Conservation (phyloP, 2,329 filamentous ascomycete species). For the Ascochyta lentis region DNA sequence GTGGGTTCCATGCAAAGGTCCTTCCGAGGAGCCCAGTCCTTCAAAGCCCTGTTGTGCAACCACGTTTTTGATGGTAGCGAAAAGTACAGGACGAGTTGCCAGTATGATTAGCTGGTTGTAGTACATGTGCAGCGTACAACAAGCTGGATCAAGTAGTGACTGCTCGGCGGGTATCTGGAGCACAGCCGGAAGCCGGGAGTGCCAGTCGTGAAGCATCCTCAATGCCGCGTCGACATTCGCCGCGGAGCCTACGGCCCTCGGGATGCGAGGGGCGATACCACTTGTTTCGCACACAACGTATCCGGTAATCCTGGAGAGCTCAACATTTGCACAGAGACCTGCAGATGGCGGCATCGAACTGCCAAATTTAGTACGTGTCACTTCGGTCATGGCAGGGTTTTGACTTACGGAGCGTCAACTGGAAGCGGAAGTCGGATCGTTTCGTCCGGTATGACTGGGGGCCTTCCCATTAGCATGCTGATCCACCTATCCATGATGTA, state of each 20-base stretch:
- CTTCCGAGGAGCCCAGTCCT: constrained; percentile 18
- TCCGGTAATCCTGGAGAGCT: constrained; percentile 32
- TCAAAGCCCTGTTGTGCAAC: constrained; percentile 28
- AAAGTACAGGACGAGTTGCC: constrained; percentile 33
- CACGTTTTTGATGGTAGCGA: constrained; percentile 32
- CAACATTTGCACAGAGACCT: constrained; percentile 33
- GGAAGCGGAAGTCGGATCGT: constrained; percentile 34
- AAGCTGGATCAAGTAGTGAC: constrained; percentile 26
- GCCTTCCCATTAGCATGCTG: constrained; percentile 35
- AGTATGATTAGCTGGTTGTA: constrained; percentile 35
- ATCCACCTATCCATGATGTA: constrained; percentile 40
- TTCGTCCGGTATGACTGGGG: constrained; percentile 34
- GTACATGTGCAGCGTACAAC: constrained; percentile 33
- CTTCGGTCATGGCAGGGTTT: background rate
- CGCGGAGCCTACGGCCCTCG: constrained; percentile 10
- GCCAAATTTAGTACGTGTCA: constrained; percentile 6
- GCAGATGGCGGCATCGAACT: constrained; percentile 31
- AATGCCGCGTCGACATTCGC: constrained; percentile 27
- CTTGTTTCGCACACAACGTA: constrained; percentile 38
- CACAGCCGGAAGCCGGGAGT: constrained; percentile 20
- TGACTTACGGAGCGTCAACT: constrained; percentile 28
- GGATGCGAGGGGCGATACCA: constrained; percentile 28
- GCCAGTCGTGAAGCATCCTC: constrained; percentile 31
- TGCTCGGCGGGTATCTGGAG: constrained; percentile 19
- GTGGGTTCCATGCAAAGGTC: constrained; percentile 19